These are phyloP conservation scores for Pichia sp. DNA, from an alignment of 1,139 yeast genomes.

Conservation along the genomic window DNA sequence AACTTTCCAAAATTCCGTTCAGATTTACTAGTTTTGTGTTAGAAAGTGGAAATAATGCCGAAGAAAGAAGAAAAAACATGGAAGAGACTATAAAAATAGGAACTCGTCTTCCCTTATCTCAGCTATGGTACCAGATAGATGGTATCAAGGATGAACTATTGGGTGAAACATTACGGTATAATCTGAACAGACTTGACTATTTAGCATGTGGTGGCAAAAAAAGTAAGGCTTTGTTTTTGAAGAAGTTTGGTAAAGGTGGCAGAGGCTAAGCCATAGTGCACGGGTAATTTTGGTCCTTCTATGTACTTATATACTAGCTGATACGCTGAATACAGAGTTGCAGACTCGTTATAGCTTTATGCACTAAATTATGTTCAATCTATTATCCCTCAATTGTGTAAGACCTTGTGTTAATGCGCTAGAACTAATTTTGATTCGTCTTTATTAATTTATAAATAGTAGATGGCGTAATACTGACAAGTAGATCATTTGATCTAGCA, in stretches of 20 bases:
- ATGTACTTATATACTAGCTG: neutral
- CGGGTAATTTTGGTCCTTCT: neutral
- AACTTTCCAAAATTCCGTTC: constrained; percentile 57
- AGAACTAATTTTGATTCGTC: too few species aligned
- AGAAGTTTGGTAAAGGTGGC: constrained; percentile 17
- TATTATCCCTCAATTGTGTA: too few species aligned
- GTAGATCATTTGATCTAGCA: neutral
- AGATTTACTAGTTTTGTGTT: constrained; percentile 65
- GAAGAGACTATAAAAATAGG: constrained; percentile 56
- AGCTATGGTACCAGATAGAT: constrained; percentile 83
- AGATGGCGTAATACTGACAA: neutral
- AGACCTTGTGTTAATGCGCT: too few species aligned
- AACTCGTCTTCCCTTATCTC: constrained; percentile 53
- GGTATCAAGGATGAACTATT: constrained; percentile 64
- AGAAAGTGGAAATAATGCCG: constrained; percentile 60
- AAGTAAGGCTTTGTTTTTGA: constrained; percentile 27
- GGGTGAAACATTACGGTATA: constrained; percentile 46
- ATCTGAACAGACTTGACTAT: constrained; percentile 33
- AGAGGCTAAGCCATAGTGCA: neutral
- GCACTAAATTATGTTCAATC: too few species aligned
- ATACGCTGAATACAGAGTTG: too few species aligned
- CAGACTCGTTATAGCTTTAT: too few species aligned
- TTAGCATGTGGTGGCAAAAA: constrained; percentile 32
- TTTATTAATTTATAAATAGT: neutral
- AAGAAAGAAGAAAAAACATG: constrained; percentile 60